These are phyloP conservation scores for Syzygium oleosum DNA, from an alignment of 345 rosid species.

Conservation along the genomic window DNA sequence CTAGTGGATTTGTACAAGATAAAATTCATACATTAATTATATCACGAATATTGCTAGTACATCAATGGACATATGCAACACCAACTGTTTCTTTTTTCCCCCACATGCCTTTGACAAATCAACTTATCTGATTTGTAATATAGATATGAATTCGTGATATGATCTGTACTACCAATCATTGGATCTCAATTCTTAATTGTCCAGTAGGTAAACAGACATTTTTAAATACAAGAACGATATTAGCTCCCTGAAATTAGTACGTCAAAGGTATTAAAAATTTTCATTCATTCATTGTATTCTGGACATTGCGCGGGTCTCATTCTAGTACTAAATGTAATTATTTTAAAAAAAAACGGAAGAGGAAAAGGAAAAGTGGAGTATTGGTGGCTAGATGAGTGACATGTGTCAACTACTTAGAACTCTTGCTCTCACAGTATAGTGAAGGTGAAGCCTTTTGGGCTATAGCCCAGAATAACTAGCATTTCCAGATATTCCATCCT, in stretches of 20 bases:
- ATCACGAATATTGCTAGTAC: not conserved
- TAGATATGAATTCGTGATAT: not conserved
- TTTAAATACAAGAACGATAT: not conserved
- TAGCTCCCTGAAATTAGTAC: not conserved
- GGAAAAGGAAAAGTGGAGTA: not conserved
- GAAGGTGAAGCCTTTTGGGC: not conserved
- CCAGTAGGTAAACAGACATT: not conserved
- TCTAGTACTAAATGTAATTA: not conserved
- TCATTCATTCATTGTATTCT: not conserved
- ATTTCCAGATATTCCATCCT: not conserved
- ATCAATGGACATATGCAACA: not conserved
- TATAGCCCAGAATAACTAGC: not conserved
- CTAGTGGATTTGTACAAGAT: not conserved
- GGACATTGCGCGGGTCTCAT: not conserved
- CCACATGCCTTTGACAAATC: not conserved
- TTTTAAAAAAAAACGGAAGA: not conserved
- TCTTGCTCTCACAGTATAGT: not conserved
- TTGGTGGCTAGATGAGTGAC: not conserved
- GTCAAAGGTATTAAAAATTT: not conserved
- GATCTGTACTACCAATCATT: not conserved
- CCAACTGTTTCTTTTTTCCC: not conserved
- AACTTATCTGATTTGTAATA: not conserved
- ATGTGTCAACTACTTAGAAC: not conserved
- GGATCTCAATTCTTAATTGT: not conserved
- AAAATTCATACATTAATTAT: not conserved